Percentiles rank a stretch among this genome's conserved stretches.
These are phyloP conservation scores for Elasticomyces elasticus DNA, from an alignment of 495 filamentous ascomycete species.

Conservation along the genomic window DNA sequence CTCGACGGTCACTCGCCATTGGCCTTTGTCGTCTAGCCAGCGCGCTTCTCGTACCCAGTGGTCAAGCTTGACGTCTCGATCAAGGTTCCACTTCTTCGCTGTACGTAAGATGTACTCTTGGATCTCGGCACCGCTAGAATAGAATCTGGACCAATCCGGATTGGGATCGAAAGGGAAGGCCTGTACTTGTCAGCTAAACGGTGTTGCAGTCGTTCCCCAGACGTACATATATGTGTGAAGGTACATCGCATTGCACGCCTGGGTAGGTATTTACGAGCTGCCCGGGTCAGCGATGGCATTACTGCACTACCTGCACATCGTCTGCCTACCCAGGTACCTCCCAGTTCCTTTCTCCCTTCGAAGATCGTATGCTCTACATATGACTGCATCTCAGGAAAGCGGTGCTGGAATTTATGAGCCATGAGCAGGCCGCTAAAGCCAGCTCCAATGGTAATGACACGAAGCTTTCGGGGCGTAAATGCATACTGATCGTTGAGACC, in stretches of 20 bases:
- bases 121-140: slow-evolving; percentile 25
- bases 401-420: slow-evolving; percentile 27
- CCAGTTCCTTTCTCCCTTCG: slow-evolving; percentile 25
- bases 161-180: slow-evolving; percentile 27
- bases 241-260: slow-evolving; percentile 31
- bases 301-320: no score
- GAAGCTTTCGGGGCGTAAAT: slow-evolving; percentile 12
- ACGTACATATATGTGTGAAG: slow-evolving; percentile 26
- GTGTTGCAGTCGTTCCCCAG: not conserved
- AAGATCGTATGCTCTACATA: slow-evolving; percentile 27
- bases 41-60: slow-evolving; percentile 20
- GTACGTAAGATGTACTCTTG: slow-evolving; percentile 23
- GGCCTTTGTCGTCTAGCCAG: slow-evolving; percentile 20
- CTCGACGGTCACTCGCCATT: not conserved
- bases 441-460: slow-evolving; percentile 25
- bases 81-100: slow-evolving; percentile 12
- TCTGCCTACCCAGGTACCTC: slow-evolving; percentile 22
- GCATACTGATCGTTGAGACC: slow-evolving; percentile 11
- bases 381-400: slow-evolving; percentile 7
- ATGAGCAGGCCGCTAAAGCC: slow-evolving; percentile 25
- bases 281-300: not conserved
- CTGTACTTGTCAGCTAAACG: slow-evolving; percentile 15
- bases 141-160: slow-evolving; percentile 23
- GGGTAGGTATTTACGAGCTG: slow-evolving; percentile 25
- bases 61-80: slow-evolving; percentile 25